Base-by-base conservation (phyloP, 169 alveolate species). In the Plasmodium vivax region DNA sequence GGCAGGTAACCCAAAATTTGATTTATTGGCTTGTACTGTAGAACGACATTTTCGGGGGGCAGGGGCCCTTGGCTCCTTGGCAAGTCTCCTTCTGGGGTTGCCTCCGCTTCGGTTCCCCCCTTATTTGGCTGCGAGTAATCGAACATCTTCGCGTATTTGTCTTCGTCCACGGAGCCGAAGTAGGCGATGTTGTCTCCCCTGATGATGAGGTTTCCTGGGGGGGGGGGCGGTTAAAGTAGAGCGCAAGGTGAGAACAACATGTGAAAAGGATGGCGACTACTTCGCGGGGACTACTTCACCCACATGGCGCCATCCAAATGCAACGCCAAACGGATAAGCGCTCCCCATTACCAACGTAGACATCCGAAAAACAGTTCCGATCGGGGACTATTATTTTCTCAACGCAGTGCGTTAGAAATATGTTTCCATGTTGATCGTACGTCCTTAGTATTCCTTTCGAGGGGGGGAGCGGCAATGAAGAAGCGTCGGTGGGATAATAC, bases 161-260 rank as follows among this genome's bases (percentile, higher is more conserved):
- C 95, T 30, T 92, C 97, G 81, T 96, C 98, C 7, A 96, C 74
- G 12, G 97, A 94, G 41, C 98, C 96, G 58, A 96, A 96, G 74
- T 96, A 96, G 34, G 98, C 96, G 73, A 96, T 95, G 79, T 97
- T 96, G 79, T 96, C 98, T 36, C 98, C 98, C 43, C 98, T 81
- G 16, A 96, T 95, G 12, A 96, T 94, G 71, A 96, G 34, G 77
- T 95, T 88, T 73, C 98, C 98, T 96, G 54, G 19, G 19, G 2
- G 14, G 19, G 10, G 81, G 30, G 27, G 16, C n/a, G 72, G 27
- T 23, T 23, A 23, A 0, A 23, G 27, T 56, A 7, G n/a, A 9
- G 16, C n/a, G 72, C 27, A 3, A 4, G 27, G 12, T 56, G 72
- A 36, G n/a, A 6, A 56, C 27, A 38, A 23, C 27, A 23, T 23